Conservation (phyloP, 208 protist species). For the Herpetomonas samuelpessoai region DNA sequence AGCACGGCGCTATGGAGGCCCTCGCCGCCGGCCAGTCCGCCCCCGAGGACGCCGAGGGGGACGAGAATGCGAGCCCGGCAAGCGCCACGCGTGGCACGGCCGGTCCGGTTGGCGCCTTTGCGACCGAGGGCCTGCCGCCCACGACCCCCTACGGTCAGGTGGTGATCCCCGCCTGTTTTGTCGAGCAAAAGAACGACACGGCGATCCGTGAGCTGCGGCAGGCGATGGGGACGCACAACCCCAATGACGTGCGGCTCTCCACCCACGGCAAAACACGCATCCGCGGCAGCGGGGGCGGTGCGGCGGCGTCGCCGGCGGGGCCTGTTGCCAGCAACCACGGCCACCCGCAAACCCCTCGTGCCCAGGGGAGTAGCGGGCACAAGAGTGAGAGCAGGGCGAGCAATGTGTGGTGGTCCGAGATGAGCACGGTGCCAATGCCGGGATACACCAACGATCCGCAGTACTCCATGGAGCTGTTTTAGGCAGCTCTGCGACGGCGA, state of each 20-base stretch:
- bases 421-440: constrained; percentile 77
- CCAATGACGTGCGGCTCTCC: constrained; percentile 56
- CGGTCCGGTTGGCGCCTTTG: constrained; percentile 6
- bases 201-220: constrained; percentile 84
- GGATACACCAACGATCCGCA: constrained; percentile 79
- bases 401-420: constrained; percentile 82
- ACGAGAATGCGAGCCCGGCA: background rate
- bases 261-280: constrained; percentile 28
- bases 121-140: constrained; percentile 29
- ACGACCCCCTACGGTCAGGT: constrained; percentile 77
- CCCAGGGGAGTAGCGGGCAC: constrained; percentile 8
- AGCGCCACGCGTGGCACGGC: constrained; percentile 11
- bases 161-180: constrained; percentile 77
- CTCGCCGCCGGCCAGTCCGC: constrained; percentile 17
- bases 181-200: constrained; percentile 88
- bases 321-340: no score
- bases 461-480: constrained; percentile 92
- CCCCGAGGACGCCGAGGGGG: constrained; percentile 1
- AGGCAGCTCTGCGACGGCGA: no score
- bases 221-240: constrained; percentile 72
- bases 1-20: constrained; percentile 27
- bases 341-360: no score
- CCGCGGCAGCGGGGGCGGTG: constrained; percentile 24
- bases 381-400: constrained; percentile 24
- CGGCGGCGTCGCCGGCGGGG: no score